A percentile compares a stretch with the other conserved stretches of the same genome.
These are phyloP conservation scores for Perkinsus chesapeaki DNA, from an alignment of 169 alveolate species.

Conservation along the genomic window DNA sequence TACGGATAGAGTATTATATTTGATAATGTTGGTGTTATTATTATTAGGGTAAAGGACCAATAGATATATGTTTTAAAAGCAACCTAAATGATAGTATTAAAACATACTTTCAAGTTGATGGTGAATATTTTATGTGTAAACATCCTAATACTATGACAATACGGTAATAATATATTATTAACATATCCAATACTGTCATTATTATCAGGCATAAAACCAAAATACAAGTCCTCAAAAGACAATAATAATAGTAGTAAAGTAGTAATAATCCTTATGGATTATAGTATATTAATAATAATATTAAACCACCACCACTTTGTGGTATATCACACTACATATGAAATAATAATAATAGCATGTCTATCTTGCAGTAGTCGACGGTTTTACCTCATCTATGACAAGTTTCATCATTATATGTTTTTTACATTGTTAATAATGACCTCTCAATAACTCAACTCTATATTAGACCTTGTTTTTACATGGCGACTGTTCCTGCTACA, in stretches of 20 bases:
- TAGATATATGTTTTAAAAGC: neutral
- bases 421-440: too few species aligned
- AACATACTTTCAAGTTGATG: constrained; percentile 30
- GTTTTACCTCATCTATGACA: too few species aligned
- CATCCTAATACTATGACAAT: neutral
- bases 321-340: neutral
- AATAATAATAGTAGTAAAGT: neutral
- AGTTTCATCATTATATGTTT: too few species aligned
- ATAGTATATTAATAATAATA: neutral
- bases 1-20: constrained; percentile 18
- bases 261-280: neutral
- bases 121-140: constrained; percentile 14
- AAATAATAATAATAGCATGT: too few species aligned
- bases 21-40: constrained; percentile 25
- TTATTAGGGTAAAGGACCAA: constrained; percentile 13
- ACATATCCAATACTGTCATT: neutral
- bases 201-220: neutral
- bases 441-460: too few species aligned
- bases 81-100: neutral
- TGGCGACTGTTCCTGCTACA: neutral
- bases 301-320: neutral
- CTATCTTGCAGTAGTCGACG: too few species aligned
- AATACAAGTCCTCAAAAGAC: neutral
- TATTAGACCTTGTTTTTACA: neutral
- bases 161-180: neutral